Evolutionary conservation across 257 asterid genomes (phyloP), one percentile per base, ranked within the genome.

Genomic region (Paulownia fortunei): DNA sequence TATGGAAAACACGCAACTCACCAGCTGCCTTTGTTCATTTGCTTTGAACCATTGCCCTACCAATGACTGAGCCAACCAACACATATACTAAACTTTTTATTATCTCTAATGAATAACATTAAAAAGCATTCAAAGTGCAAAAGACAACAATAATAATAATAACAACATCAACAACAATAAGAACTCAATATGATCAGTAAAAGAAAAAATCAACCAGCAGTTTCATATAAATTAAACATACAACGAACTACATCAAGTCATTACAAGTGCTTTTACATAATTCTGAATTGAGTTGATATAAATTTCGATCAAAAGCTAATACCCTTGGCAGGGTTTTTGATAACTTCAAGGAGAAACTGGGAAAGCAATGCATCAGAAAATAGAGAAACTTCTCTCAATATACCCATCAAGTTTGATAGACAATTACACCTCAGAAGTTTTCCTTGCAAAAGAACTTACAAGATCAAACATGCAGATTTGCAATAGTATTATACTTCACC

Each of bases 401-500:
- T 32, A 54, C 66, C n/a, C 1, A 41, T 41, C 77, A 74, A 18
- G 21, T 62, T n/a, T 7, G 34, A 62, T 30, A 61, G 63, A 26
- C 6, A 19, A 44, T 32, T 30, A 46, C 59, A 19, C 42, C 36
- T 46, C 51, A 13, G 1, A 7, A 2, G 16, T 42, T 37, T 5
- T 24, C 69, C 60, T 58, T 23, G 42, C 44, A 6, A 1, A 62
- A 6, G 37, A 74, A 75, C 80, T 42, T 6, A 34, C 12, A 76
- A 63, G 46, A 58, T 58, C 79, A 34, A 15, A n/a, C 64, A 68
- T 64, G 44, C 52, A 30, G 54, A 54, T 79, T 12, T 39, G 52
- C 56, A 30, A 44, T 64, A 70, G 36, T 3, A 46, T 49, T 19
- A n/a, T n/a, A 72, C 77, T 54, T 39, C 76, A 36, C 49, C 65